Evolutionary conservation across 495 filamentous ascomycete species (phyloP), one percentile per base, ranked within the genome.

Genomic region (Achaetomiella virescens): DNA sequence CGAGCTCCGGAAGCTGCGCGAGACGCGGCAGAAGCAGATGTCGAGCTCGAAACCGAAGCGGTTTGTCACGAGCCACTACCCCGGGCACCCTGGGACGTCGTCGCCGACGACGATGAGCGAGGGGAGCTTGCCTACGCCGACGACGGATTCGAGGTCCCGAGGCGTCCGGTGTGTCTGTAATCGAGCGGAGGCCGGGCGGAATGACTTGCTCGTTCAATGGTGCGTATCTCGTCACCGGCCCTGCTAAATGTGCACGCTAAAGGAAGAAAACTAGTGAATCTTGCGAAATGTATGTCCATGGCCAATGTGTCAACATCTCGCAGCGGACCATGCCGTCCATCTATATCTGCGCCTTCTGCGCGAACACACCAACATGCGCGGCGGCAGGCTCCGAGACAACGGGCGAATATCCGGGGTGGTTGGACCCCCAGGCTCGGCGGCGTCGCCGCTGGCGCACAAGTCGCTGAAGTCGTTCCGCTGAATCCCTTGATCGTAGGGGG

Each of bases 151-250:
- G 72, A 60, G 75, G 70, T 54, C 82, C 70, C 71, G 80, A 74
- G 38, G 68, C 15, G 86, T 89, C 4, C 81, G 89, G 51, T 96
- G 90, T 64, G 71, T 90, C 20, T 95, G 90, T 72, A 81, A 81
- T 35, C 72, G 79, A 54, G 58, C 61, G 37, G 68, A 67, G 37
- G 65, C 60, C 57, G 64, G 61, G 31, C 81, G 83, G 54, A 83
- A 84, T 54, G 84, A 81, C 54, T 79, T 87, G 48, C 85, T 95
- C 85, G 84, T 96, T 60, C 88, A 91, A 73, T 96, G 88, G 88
- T 90, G 75, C 56, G 77, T 72, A 17, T 42, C 52, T 31, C 9
- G 4, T 31, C 27, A 4, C 27, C 27, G 9, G 5, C 27, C 27
- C 27, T 31, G 27, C 4, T 31, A 9, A 31, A 31, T 4, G 27